These are phyloP conservation scores for Saitozyma podzolica DNA, from an alignment of 768 basidiomycete genomes.

Conservation along the genomic window DNA sequence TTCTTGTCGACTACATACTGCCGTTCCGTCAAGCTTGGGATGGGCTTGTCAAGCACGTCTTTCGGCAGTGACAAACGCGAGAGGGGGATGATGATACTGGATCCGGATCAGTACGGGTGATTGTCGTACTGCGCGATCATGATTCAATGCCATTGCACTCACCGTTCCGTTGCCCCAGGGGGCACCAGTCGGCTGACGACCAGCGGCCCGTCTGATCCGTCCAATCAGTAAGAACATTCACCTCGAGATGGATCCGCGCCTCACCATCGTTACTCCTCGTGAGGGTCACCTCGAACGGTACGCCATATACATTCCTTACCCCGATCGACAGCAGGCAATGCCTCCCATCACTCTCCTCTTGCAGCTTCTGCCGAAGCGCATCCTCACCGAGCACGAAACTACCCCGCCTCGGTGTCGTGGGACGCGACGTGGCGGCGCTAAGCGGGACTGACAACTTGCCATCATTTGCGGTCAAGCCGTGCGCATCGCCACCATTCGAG, in stretches of 20 bases:
- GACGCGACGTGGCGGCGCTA: not conserved
- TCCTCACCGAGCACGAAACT: slow-evolving; percentile 15
- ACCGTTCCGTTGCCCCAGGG: slow-evolving; percentile 84
- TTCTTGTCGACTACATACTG: slow-evolving; percentile 87
- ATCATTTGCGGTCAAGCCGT: too few species aligned
- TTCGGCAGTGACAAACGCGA: slow-evolving; percentile 67
- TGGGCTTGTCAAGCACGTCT: slow-evolving; percentile 63
- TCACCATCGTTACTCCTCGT: slow-evolving; percentile 66
- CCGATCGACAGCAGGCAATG: slow-evolving; percentile 89
- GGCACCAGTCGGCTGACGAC: slow-evolving; percentile 64
- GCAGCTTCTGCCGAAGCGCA: slow-evolving; percentile 28
- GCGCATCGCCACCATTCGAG: not conserved
- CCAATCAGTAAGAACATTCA: not conserved
- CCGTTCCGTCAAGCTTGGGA: slow-evolving; percentile 80
- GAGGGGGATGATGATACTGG: slow-evolving; percentile 53
- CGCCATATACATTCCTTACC: slow-evolving; percentile 86
- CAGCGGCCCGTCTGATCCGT: slow-evolving; percentile 6
- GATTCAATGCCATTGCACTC: slow-evolving; percentile 25
- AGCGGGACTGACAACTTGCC: too few species aligned
- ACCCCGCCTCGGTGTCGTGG: not conserved
- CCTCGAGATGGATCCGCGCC: not conserved
- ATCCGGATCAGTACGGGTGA: too few species aligned
- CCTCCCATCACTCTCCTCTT: slow-evolving; percentile 58
- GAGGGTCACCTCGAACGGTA: slow-evolving; percentile 86
- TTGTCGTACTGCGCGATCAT: too few species aligned